Evolutionary conservation across 129 eudicot genomes (phyloP).

Genomic region (Arctium minus): DNA sequence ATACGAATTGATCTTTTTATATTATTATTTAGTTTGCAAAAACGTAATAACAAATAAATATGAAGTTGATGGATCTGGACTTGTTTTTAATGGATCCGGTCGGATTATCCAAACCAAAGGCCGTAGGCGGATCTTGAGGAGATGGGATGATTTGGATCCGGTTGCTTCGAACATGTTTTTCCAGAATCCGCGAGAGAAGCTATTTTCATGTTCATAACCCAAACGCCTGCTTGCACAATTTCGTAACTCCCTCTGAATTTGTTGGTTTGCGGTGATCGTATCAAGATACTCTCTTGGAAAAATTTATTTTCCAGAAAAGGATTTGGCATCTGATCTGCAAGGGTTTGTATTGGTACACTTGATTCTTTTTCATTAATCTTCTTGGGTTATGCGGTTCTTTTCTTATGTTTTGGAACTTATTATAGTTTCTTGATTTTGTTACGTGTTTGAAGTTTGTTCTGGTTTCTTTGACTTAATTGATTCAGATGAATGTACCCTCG

Average conservation of each 20-base stretch:
- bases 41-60: too few species aligned
- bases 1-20: background rate
- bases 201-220: background rate
- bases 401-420: background rate
- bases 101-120: background rate
- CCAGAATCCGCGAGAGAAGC: background rate
- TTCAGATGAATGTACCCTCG: background rate
- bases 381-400: background rate
- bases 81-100: too few species aligned
- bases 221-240: slow-evolving; percentile 1
- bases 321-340: background rate
- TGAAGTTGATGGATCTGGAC: too few species aligned
- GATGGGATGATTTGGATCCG: background rate
- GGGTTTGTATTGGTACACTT: background rate
- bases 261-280: background rate
- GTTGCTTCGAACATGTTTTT: background rate
- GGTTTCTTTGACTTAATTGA: background rate
- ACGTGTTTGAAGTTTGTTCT: background rate
- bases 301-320: background rate
- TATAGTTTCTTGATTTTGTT: background rate
- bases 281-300: background rate
- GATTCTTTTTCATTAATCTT: background rate
- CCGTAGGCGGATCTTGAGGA: too few species aligned
- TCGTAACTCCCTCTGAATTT: slow-evolving; percentile 1
- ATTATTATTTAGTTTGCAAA: background rate